Conservation (phyloP, 176 grass and related monocot species). For the Carex littledalei region DNA sequence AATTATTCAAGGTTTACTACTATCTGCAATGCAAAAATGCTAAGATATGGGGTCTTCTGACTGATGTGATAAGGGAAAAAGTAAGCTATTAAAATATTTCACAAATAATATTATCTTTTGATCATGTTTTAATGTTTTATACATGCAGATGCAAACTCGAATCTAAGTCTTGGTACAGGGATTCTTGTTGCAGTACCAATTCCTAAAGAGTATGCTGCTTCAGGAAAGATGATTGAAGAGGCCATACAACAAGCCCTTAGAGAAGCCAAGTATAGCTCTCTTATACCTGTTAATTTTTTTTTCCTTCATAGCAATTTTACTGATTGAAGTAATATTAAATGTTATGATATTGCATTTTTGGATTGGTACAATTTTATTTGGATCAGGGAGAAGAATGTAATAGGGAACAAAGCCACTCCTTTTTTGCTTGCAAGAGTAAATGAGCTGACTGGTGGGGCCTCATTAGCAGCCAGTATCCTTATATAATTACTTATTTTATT, state of each 20-base stretch:
- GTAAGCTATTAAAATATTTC: neutral
- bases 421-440: slow-evolving; percentile 87
- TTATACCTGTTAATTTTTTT: neutral
- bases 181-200: slow-evolving; percentile 82
- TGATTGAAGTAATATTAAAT: neutral
- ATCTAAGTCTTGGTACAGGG: slow-evolving; percentile 62
- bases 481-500: neutral
- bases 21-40: neutral
- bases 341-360: neutral
- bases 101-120: neutral
- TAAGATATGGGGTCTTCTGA: neutral
- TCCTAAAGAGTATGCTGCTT: slow-evolving; percentile 62
- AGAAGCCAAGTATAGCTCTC: slow-evolving; percentile 65
- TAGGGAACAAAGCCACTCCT: slow-evolving; percentile 63
- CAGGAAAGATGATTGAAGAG: slow-evolving; percentile 72
- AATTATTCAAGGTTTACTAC: neutral
- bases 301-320: neutral
- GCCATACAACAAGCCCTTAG: slow-evolving; percentile 78
- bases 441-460: slow-evolving; percentile 66
- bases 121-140: neutral
- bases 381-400: slow-evolving; percentile 59
- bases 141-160: slow-evolving; percentile 63
- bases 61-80: neutral
- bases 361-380: slow-evolving; percentile 17
- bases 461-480: slow-evolving; percentile 85